phyloP scores from a whole-genome alignment of 345 rosid genomes.

The Nasturtium officinale region DNA sequence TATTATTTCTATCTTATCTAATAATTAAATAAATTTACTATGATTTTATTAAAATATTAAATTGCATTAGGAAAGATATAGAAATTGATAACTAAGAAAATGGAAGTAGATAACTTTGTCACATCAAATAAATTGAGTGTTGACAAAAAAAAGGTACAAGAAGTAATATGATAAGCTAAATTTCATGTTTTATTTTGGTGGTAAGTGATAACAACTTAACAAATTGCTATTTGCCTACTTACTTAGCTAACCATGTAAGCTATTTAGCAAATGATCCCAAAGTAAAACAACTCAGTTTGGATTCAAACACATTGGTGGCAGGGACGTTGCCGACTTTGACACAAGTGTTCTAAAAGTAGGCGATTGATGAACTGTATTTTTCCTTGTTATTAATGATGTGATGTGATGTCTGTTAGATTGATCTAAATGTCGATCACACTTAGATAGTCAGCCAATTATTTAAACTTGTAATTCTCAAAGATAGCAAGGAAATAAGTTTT shows the following conservation, averaged over 20 bases:
- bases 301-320: conserved; percentile 3
- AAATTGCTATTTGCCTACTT: background rate
- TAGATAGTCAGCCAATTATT: conserved; percentile 24
- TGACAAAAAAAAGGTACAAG: too few species aligned
- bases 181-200: background rate
- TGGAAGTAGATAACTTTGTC: too few species aligned
- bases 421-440: conserved; percentile 3
- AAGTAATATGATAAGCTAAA: background rate
- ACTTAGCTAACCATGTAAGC: background rate
- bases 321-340: conserved; percentile 27
- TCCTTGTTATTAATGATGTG: conserved; percentile 11
- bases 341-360: conserved; percentile 18
- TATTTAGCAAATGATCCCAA: background rate
- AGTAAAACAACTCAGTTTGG: background rate
- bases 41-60: too few species aligned
- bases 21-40: too few species aligned
- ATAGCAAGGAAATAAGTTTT: background rate
- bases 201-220: background rate
- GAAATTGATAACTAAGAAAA: too few species aligned
- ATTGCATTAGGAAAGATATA: background rate
- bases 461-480: background rate
- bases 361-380: background rate
- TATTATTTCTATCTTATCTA: too few species aligned
- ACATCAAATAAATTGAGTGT: too few species aligned
- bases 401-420: background rate